Evolutionary conservation across 257 asterid genomes (phyloP), one percentile per base, ranked within the genome.

Genomic region (Pogostemon cablin): DNA sequence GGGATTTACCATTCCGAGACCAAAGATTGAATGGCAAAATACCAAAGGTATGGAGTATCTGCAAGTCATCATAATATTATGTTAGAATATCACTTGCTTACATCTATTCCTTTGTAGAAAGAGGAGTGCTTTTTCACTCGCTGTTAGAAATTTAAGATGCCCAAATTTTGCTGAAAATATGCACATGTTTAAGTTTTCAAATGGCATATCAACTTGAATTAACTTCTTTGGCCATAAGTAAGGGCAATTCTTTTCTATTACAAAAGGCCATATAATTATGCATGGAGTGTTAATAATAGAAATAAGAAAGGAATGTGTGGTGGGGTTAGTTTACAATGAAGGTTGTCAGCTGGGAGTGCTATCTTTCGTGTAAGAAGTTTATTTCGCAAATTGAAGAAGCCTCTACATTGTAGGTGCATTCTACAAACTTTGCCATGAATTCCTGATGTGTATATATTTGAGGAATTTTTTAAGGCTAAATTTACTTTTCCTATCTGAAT

Each of bases 21-120:
- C 82, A 78, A 80, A 86, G 99, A 80, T 75, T 91, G 76, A 95
- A 95, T 72, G 99, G 99, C 64, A 95, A 95, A 86, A 90, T 95
- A 78, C 99, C 99, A 1, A 95, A 95, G 99, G 99, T 95, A 80
- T 80, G 77, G 5, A 73, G 55, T 72, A 65, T 50, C 62, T 42
- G 67, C 63, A 58, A 48, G 48, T 67, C 49, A n/a, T 9, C 53
- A 53, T 40, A 15, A n/a, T 32, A 15, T 17, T 43, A 66, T 66
- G 65, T 56, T 9, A 53, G 37, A 67, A 12, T 34, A 50, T 7
- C 38, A 48, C 64, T 47, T 41, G n/a, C 50, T 76, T 65, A 11
- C 53, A 61, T 58, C 49, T 44, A 62, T 41, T 43, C n/a, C 53
- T 52, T 43, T 60, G 52, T 53, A 8, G 12, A 39, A 49, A 65